Evolutionary conservation across 306 rosid species (phyloP).

Genomic region (Quercus engelmannii): DNA sequence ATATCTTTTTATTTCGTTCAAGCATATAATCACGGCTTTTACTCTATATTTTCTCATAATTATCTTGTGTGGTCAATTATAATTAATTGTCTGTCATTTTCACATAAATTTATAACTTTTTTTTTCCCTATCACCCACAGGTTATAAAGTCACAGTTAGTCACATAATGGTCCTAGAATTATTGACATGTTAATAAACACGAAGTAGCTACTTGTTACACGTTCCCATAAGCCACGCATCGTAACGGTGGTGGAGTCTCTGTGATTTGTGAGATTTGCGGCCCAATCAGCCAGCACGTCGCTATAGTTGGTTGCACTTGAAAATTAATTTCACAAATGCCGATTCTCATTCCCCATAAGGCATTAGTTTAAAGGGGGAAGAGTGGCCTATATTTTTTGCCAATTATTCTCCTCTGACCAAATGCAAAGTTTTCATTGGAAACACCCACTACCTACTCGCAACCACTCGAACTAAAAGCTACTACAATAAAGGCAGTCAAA

Average conservation of each 20-base stretch:
- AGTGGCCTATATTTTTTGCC: not conserved
- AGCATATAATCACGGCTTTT: too few relatives aligned
- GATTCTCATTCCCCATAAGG: not conserved
- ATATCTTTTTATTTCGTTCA: too few relatives aligned
- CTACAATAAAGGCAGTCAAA: slow-evolving; percentile 31
- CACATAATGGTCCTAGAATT: too few relatives aligned
- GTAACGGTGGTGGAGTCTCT: too few relatives aligned
- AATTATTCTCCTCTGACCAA: not conserved
- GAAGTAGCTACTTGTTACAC: too few relatives aligned
- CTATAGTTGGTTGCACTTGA: not conserved
- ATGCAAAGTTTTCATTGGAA: slow-evolving; percentile 9
- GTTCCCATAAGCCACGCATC: too few relatives aligned
- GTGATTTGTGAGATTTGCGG: not conserved
- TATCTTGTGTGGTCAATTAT: too few relatives aligned
- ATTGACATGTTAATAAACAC: too few relatives aligned
- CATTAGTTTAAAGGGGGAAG: not conserved
- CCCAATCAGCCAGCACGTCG: not conserved
- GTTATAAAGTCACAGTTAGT: too few relatives aligned
- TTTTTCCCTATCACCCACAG: too few relatives aligned
- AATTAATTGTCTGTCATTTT: too few relatives aligned
- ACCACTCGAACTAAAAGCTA: slow-evolving; percentile 18
- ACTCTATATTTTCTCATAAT: too few relatives aligned
- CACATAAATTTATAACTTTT: fast-evolving
- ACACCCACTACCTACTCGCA: slow-evolving; percentile 7
- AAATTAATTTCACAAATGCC: not conserved